Conservation (phyloP, 495 filamentous ascomycete genomes). For the Monascus purpureus region DNA sequence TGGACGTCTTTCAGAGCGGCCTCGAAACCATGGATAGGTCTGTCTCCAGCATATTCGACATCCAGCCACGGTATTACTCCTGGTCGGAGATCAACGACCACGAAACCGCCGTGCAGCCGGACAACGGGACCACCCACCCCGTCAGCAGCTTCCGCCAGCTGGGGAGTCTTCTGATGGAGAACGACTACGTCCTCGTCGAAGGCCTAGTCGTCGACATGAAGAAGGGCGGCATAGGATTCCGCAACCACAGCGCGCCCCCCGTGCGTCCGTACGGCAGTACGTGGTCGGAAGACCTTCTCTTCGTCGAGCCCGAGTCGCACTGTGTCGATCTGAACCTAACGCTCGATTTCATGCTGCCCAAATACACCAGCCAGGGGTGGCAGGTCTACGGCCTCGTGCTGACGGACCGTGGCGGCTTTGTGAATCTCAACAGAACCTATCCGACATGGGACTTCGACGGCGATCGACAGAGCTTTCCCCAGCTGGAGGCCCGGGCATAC, state of each 20-base stretch:
- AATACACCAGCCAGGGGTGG: neutral
- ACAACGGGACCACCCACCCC: slow-evolving; percentile 1
- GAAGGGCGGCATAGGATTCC: slow-evolving; percentile 27
- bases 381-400: slow-evolving; percentile 10
- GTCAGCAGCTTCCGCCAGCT: slow-evolving; percentile 8
- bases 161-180: slow-evolving; percentile 14
- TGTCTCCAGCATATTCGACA: slow-evolving; percentile 25
- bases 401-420: slow-evolving; percentile 29
- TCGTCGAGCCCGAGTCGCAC: slow-evolving; percentile 26
- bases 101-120: too few relatives aligned
- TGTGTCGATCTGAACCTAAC: slow-evolving; percentile 33
- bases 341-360: slow-evolving; percentile 15
- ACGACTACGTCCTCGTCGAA: slow-evolving; percentile 18
- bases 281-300: slow-evolving; percentile 32
- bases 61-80: slow-evolving; percentile 20
- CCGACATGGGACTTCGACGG: slow-evolving; percentile 2
- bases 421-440: slow-evolving; percentile 10
- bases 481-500: slow-evolving; percentile 20
- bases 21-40: slow-evolving; percentile 6
- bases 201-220: slow-evolving; percentile 29
- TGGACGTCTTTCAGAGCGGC: slow-evolving; percentile 21
- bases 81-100: neutral
- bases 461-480: slow-evolving; percentile 2
- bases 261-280: slow-evolving; percentile 9
- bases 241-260: slow-evolving; percentile 29